Base-by-base conservation (phyloP, 306 rosid genomes). In the Dryas drummondii region DNA sequence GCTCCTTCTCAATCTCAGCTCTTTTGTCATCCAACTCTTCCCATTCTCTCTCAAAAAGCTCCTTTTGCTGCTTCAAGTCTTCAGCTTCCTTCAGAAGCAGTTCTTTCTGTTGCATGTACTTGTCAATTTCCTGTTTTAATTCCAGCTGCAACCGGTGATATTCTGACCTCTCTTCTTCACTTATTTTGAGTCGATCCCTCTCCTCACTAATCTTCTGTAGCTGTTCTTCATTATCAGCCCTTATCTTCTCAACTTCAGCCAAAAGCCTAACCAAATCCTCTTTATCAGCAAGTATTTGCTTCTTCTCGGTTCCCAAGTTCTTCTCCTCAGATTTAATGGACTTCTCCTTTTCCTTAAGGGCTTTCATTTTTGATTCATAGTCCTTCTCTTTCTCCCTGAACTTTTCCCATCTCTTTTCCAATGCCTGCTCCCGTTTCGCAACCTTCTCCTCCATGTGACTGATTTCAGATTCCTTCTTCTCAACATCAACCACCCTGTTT, bases 31-130 rank as follows among this genome's bases (percentile, higher is more conserved):
- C 98, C 66, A 91, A 84, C 77, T 91, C 97, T 62, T 94, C 98
- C 98, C 98, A 94, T 72, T 94, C 97, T 87, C 91, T 86, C 86
- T 94, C 98, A 83, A 91, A 94, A 82, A 85, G 76, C 80, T 94
- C 97, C 78, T 85, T 94, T 76, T 94, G 97, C 80, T 85, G 91
- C 90, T 84, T 91, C 70, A 90, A 72, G 79, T 94, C 96, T 77
- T 94, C 97, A 72, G 96, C 87, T 81, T 94, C 98, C 83, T 91
- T 91, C 82, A 94, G 74, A 71, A 91, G 82, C 41, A 83, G 74
- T 78, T 91, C 97, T 87, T 94, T 87, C 85, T 88, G 97, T 48
- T 41, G 81, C 94, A 91, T 90, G 68, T 87, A 94, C 84, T 90
- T 88, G 66, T 90, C 92, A 70, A 89, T 90, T 86, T 94, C 99